Base-by-base conservation (phyloP, 179 eudicot genomes). In the Dionaea muscipula region DNA sequence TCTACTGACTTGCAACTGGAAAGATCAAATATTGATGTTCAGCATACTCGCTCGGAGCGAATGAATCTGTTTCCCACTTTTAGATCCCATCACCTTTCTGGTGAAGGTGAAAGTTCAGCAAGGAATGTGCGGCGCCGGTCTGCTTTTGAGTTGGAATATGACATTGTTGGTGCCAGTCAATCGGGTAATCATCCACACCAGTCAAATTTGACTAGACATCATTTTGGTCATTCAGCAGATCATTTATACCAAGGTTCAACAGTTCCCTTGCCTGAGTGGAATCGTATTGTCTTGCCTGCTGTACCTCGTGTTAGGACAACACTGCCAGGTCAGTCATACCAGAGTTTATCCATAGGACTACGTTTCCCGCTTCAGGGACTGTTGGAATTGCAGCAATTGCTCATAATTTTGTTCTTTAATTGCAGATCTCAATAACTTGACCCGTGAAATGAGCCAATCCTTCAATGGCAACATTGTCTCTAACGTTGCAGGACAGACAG, bases 121-220 rank as follows among this genome's bases (percentile, higher is more conserved):
- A 75, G 94, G 71, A 88, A 88, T 71, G 94, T 88, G 60, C 78
- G 94, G 70, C 85, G 87, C 62, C 78, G 91, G 55, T 46, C 82
- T 52, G 48, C 80, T 47, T 41, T 77, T 71, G 91, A 85, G 50
- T 60, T 70, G 71, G 87, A 82, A 55, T 39, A 72, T 7, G 72
- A 77, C 33, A 40, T 71, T 26, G 69, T 61, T 53, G 74, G 82
- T 58, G 50, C 80, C 36, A 76, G 74, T 62, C 56, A 67, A 26
- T 59, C 77, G 53, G 44, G 59, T 55, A 75, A 59, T 73, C 72
- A 76, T 61, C 36, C 79, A 20, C 80, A 64, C 55, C 72, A 65
- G 63, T 60, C 74, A 13, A 54, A 59, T 49, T 51, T 81, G 41
- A 68, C 71, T 61, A 71, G 76, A 26, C 73, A 57, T 53, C 64